phyloP scores from a whole-genome alignment of 305 asterid genomes.

The Fraxinus ornus region DNA sequence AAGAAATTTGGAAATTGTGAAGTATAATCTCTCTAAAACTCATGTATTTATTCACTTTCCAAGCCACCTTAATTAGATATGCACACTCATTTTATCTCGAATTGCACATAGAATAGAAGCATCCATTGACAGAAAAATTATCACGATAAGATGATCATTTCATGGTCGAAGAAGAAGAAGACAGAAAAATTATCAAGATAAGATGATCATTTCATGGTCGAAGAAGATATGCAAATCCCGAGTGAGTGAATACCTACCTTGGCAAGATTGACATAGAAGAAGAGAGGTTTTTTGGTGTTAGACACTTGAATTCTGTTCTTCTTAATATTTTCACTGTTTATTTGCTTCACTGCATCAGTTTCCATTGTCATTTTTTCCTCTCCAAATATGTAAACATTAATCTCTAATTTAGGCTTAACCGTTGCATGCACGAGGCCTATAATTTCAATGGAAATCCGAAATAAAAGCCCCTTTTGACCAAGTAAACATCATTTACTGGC shows the following conservation, averaged over 20 bases:
- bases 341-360: constrained; percentile 23
- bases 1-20: not conserved
- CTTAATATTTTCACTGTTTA: constrained; percentile 34
- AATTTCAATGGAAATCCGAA: constrained; percentile 27
- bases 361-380: constrained; percentile 46
- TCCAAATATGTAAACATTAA: not conserved
- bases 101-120: not conserved
- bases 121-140: not conserved
- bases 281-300: constrained; percentile 82
- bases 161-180: not conserved
- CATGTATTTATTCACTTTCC: not conserved
- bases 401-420: not conserved
- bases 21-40: not conserved
- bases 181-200: no score
- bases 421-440: not conserved
- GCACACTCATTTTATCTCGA: not conserved
- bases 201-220: not conserved
- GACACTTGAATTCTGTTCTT: constrained; percentile 82
- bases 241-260: constrained; percentile 36
- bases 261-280: constrained; percentile 80
- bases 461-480: constrained; percentile 38
- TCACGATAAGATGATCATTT: not conserved
- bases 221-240: not conserved
- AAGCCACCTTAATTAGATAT: not conserved
- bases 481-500: constrained; percentile 34